phyloP scores from a whole-genome alignment of 108 stramenopile species.

The Discostella pseudostelligera region DNA sequence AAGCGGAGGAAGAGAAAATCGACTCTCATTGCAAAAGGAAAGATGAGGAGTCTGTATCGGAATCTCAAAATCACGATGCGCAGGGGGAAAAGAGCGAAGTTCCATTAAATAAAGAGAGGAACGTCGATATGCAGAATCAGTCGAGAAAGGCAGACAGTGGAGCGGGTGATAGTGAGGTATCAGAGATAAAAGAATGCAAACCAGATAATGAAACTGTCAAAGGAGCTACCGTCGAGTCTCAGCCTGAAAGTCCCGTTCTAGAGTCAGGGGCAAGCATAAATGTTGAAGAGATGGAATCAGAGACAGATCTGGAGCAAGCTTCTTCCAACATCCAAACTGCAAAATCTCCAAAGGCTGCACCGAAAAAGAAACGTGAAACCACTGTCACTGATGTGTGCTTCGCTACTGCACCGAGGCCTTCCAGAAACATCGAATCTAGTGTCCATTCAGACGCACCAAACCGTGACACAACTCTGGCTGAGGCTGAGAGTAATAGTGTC shows the following conservation, averaged over 20 bases:
- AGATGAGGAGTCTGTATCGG: neutral
- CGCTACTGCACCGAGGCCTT: neutral
- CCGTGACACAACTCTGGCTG: neutral
- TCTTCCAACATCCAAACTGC: constrained; percentile 3
- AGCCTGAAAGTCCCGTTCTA: neutral
- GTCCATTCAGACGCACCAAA: neutral
- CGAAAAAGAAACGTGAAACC: constrained; percentile 5
- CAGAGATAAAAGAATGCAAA: neutral
- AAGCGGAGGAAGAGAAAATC: constrained; percentile 10
- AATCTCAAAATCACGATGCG: neutral
- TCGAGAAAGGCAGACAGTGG: neutral
- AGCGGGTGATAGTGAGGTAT: neutral
- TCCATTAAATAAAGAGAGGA: neutral
- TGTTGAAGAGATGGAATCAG: neutral
- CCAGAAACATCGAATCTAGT: neutral
- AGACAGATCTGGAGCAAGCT: neutral
- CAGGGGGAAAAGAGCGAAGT: neutral
- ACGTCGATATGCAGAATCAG: neutral
- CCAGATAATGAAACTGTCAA: neutral
- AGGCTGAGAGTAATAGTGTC: constrained; percentile 11
- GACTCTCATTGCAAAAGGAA: neutral
- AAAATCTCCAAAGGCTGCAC: neutral
- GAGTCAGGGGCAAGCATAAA: constrained; percentile 5
- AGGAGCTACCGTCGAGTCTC: too few species aligned
- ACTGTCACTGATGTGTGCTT: constrained; percentile 13